Evolutionary conservation across 1,284 basidiomycete species (phyloP), one percentile per base, ranked within the genome.

Genomic region (Hortiboletus rubellus): DNA sequence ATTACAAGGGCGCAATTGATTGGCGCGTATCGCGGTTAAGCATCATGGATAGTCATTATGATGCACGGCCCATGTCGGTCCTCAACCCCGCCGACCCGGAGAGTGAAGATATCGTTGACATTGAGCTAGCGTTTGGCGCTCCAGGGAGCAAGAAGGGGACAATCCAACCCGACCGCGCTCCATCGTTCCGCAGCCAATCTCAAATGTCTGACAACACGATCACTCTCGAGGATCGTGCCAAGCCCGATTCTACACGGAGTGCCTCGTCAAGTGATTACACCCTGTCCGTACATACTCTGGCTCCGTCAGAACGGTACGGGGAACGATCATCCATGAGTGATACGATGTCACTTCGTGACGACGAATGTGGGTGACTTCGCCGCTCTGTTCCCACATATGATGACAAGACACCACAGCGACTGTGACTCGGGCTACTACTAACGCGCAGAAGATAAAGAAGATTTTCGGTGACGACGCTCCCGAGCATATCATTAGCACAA

Each of bases 401-500:
- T 66, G 56, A 60, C 52, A 37, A 18, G 51, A 18, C 34, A 24
- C 49, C 22, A 22, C 31, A 71, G 72, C 72, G n/a, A 52, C 62
- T 17, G n/a, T 60, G 7, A 36, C 57, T 27, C 70, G 72, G 46
- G 12, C 71, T 18, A 70, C 79, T 33, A 72, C 73, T 24, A 78
- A 78, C 37, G 74, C 74, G 6, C 77, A 82, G 66, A 93, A 94
- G 68, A 76, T 92, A 41, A 80, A 83, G 63, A 85, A 88, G 70
- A 73, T 96, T 52, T 80, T 97, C 7, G 94, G 94, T 5, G 82
- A 85, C 27, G 92, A 93, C 46, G 77, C 78, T 33, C 79, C 82
- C 5, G 74, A 76, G 47, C 75, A 81, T 63, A 73, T 79, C 65
- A 66, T 80, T 54, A 76, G 80, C 66, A 79, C 81, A 67, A 89